Conservation (phyloP, 2,329 filamentous ascomycete species). For the Colletotrichum plurivorum region DNA sequence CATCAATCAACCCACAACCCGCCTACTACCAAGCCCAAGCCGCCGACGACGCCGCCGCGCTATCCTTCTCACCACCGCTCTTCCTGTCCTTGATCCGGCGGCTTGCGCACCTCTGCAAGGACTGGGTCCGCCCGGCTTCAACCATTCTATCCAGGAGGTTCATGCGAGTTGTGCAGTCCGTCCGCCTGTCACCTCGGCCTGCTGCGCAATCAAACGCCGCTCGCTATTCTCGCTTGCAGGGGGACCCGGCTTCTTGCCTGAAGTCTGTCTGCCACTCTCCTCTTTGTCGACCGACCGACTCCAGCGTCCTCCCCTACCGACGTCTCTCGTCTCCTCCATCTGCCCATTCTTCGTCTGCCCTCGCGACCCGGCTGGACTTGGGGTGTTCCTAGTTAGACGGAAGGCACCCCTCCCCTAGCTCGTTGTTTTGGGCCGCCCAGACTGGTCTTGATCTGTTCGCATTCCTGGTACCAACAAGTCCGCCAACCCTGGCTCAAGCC, state of each 20-base stretch:
- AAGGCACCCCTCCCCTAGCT: not conserved
- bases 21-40: constrained; percentile 8
- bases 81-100: constrained; percentile 25
- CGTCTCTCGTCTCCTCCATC: constrained; percentile 2
- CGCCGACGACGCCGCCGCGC: constrained; percentile 20
- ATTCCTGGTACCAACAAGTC: constrained; percentile 21
- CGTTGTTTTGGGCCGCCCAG: constrained; percentile 5
- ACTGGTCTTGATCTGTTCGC: constrained; percentile 18
- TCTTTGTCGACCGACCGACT: constrained; percentile 26
- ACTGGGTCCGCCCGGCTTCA: constrained; percentile 24
- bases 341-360: constrained; percentile 7
- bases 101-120: constrained; percentile 31
- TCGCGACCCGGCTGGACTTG: constrained; percentile 1
- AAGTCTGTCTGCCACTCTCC: constrained; percentile 26
- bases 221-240: constrained; percentile 37
- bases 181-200: constrained; percentile 27
- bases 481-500: constrained; percentile 19
- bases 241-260: constrained; percentile 30
- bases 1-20: not conserved
- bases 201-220: constrained; percentile 9
- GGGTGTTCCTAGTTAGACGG: constrained; percentile 20
- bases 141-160: constrained; percentile 24
- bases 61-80: not conserved
- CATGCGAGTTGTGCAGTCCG: constrained; percentile 29
- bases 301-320: constrained; percentile 7